Base-by-base conservation (phyloP, 208 protist species). In the Blechomonas ayalai region DNA sequence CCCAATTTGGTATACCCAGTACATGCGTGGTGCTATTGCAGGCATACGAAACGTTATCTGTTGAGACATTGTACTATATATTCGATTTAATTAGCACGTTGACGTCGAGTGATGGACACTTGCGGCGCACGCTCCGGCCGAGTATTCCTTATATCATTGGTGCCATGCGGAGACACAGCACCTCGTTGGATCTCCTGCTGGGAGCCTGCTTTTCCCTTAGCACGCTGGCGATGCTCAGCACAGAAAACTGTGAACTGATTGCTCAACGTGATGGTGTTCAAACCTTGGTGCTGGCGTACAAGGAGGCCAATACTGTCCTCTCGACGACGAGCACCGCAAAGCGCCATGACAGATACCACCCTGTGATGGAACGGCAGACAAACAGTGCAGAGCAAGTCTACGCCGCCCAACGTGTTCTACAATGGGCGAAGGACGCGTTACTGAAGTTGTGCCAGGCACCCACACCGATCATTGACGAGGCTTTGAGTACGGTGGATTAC, bases 41-140 rank as follows among this genome's bases (percentile, higher is more conserved):
- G 34, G 48, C 62, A 10, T 55, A 73, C 46, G 42, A 33, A 4
- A 35, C 50, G 20, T 49, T 92, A 13, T 51, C 65, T 7, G 31
- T 48, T 3, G 67, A 73, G 23, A 83, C 69, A 20, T 54, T 92
- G 31, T 82, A 73, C 53, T 64, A 63, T 56, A 48, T 81, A 12
- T 84, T 87, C 41, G 84, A 88, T 41, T 43, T 90, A 4, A 66
- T 81, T 24, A 76, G 71, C 49, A 92, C 84, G 9, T 47, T 92
- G 29, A 43, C 70, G 20, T 70, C 76, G 23, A 65, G 38, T 40
- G 69, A 71, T 49, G 71, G 60, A 8, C 33, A 38, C 15, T 68
- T 65, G 27, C 67, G 77, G 20, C 36, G 42, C 25, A 49, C 52
- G 25, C 49, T 88, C 32, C 67, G 75, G 2, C 80, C 80, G 2